Conservation (phyloP, 352 stramenopile species). For the Aphanomyces euteiches region DNA sequence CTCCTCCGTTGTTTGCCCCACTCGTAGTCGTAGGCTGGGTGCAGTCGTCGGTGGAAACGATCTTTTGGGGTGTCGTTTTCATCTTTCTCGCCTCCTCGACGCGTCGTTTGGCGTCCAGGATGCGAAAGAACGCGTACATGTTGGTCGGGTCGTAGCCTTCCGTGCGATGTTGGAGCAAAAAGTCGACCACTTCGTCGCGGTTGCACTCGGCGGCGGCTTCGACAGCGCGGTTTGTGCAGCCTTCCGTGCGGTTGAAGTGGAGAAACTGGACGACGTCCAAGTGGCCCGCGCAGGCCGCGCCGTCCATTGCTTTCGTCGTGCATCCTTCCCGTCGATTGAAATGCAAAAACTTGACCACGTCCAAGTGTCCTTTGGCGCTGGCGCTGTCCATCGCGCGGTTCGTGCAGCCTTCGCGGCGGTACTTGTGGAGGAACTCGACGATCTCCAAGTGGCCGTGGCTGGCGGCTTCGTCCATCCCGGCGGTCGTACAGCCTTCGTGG, state of each 20-base stretch:
- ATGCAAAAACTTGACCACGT: constrained; percentile 5
- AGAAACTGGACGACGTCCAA: constrained; percentile 19
- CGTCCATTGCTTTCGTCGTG: constrained; percentile 17
- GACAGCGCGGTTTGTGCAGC: constrained; percentile 31
- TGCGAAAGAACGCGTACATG: too few relatives aligned
- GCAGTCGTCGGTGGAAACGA: too few relatives aligned
- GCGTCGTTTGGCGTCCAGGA: too few relatives aligned
- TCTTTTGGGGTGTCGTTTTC: too few relatives aligned
- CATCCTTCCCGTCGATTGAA: constrained; percentile 4
- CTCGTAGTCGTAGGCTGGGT: too few relatives aligned
- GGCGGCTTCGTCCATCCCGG: background rate
- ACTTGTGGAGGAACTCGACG: constrained; percentile 8
- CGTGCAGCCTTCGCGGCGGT: constrained; percentile 5
- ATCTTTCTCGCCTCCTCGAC: too few relatives aligned
- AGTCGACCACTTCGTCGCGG: background rate
- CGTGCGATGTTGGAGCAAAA: constrained; percentile 24
- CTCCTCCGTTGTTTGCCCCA: too few relatives aligned
- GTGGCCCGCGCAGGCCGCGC: constrained; percentile 13
- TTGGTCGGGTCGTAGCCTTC: too few relatives aligned
- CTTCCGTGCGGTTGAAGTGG: constrained; percentile 12
- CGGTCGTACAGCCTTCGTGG: background rate
- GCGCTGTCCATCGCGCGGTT: background rate
- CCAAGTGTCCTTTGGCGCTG: background rate
- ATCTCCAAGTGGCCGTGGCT: background rate
- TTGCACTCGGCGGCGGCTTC: constrained; percentile 35